Evolutionary conservation across 2,329 filamentous ascomycete species (phyloP).

Genomic region (Botrytis medusae): DNA sequence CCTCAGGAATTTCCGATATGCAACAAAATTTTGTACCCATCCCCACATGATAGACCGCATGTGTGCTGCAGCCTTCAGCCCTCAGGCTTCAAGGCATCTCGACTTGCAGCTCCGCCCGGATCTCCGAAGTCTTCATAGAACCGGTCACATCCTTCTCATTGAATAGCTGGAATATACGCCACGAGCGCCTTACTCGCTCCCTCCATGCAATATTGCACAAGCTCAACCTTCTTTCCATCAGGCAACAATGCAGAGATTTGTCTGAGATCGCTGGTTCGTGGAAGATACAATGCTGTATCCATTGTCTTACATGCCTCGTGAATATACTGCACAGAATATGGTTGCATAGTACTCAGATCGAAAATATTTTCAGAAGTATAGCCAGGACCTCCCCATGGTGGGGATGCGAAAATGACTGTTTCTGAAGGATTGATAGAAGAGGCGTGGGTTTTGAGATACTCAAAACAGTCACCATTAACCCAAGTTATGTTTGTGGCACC

Average conservation of each 20-base stretch:
- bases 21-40: slow-evolving; percentile 20
- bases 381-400: slow-evolving; percentile 70
- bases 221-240: slow-evolving; percentile 59
- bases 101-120: not conserved
- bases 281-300: slow-evolving; percentile 75
- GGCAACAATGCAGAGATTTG: slow-evolving; percentile 66
- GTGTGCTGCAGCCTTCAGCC: not conserved
- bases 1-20: slow-evolving; percentile 19
- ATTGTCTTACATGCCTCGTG: slow-evolving; percentile 60
- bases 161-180: slow-evolving; percentile 54
- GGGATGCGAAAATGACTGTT: slow-evolving; percentile 65
- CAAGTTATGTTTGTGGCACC: slow-evolving; percentile 80
- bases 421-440: slow-evolving; percentile 31
- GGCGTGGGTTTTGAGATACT: slow-evolving; percentile 32
- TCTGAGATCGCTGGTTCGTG: slow-evolving; percentile 77
- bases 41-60: slow-evolving; percentile 7
- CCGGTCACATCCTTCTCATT: not conserved
- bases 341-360: slow-evolving; percentile 81
- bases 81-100: not conserved
- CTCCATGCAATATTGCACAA: slow-evolving; percentile 88
- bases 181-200: slow-evolving; percentile 82
- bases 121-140: not conserved
- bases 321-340: slow-evolving; percentile 70
- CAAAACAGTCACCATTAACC: slow-evolving; percentile 83
- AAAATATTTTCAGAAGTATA: slow-evolving; percentile 71